Conservation (phyloP, 345 rosid species). For the Bruguiera sexangula region DNA sequence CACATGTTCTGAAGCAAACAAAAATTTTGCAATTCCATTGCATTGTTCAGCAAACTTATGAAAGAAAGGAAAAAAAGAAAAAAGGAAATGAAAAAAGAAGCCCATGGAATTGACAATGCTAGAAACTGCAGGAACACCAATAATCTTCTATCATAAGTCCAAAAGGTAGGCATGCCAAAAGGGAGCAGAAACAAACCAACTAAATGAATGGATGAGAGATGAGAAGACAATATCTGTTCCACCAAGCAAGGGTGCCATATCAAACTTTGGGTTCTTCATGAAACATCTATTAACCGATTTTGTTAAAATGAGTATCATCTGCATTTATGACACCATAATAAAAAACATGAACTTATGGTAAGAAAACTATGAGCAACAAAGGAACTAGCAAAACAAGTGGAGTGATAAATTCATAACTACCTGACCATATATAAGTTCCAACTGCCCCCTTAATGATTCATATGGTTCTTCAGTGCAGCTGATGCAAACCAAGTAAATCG, state of each 20-base stretch:
- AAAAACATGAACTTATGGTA: constrained; percentile 9
- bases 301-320: constrained; percentile 97
- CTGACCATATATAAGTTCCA: constrained; percentile 98
- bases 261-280: constrained; percentile 94
- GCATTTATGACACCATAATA: constrained; percentile 34
- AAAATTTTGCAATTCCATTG: background rate
- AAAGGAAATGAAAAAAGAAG: background rate
- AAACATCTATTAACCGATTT: constrained; percentile 94
- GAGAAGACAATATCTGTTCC: constrained; percentile 99
- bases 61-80: too few species aligned
- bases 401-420: constrained; percentile 34
- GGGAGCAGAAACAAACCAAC: constrained; percentile 67
- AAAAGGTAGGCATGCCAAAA: constrained; percentile 1
- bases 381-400: background rate
- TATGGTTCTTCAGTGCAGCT: constrained; percentile 96
- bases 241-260: constrained; percentile 97
- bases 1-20: background rate
- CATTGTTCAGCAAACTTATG: background rate
- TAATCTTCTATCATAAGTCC: background rate
- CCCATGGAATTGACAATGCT: background rate
- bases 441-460: constrained; percentile 75
- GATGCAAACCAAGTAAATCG: constrained; percentile 95
- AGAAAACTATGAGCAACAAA: constrained; percentile 3
- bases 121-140: background rate
- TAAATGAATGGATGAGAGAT: constrained; percentile 89